Percentiles rank a stretch among this genome's conserved stretches.
Evolutionary conservation across 2,329 filamentous ascomycete species (phyloP).

Genomic region (Fusarium guadeloupense): DNA sequence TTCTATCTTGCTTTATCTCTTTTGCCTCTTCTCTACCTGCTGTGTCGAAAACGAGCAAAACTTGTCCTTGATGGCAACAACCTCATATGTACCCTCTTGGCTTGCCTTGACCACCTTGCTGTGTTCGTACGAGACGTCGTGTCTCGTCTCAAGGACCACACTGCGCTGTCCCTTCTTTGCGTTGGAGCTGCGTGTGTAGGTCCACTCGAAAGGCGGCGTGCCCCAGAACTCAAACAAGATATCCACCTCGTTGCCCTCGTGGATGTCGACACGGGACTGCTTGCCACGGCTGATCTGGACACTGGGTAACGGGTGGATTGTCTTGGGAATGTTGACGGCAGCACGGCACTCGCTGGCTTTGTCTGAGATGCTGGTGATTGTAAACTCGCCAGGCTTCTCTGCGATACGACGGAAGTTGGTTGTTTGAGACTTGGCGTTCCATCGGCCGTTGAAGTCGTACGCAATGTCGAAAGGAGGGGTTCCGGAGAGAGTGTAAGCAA

Average conservation of each 20-base stretch:
- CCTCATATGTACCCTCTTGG: constrained; percentile 97
- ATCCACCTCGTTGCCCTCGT: constrained; percentile 93
- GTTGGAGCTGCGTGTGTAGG: constrained; percentile 91
- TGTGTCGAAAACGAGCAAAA: constrained; percentile 89
- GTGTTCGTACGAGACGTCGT: constrained; percentile 84
- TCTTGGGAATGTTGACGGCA: constrained; percentile 78
- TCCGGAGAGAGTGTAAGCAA: constrained; percentile 90
- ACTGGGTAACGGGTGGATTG: constrained; percentile 90
- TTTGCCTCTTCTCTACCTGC: constrained; percentile 62
- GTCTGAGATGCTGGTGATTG: constrained; percentile 87
- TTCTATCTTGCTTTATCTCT: constrained; percentile 43
- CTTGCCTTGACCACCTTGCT: constrained; percentile 84
- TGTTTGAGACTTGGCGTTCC: constrained; percentile 80
- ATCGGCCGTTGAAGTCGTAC: constrained; percentile 86
- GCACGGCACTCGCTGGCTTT: constrained; percentile 89
- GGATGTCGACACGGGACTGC: constrained; percentile 87
- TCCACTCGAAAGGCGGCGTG: constrained; percentile 96
- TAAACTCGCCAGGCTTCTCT: constrained; percentile 88
- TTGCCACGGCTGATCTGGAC: constrained; percentile 89
- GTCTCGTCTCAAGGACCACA: constrained; percentile 87
- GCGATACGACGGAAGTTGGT: constrained; percentile 94
- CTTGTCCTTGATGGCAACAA: constrained; percentile 93
- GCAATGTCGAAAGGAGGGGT: constrained; percentile 91
- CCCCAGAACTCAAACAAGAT: constrained; percentile 96
- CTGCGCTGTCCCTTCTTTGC: constrained; percentile 80